Evolutionary conservation across 208 protist species (phyloP).

Genomic region (Crithidia acanthocephali): DNA sequence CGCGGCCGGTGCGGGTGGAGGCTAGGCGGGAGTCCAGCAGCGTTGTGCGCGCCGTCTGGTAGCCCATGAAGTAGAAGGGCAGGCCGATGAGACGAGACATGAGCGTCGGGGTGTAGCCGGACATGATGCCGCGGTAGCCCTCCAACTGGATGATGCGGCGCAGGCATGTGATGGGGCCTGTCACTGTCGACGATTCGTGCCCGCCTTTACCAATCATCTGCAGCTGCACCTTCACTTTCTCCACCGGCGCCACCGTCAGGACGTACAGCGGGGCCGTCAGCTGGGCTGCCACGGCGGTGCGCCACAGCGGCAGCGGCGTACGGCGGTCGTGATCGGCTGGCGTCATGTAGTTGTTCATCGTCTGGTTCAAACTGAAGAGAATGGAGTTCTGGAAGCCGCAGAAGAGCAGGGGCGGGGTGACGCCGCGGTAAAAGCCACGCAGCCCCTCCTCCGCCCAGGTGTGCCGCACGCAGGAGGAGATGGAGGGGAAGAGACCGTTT

Average conservation of each 20-base stretch:
- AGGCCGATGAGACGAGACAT: slow-evolving; percentile 64
- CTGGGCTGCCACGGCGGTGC: slow-evolving; percentile 55
- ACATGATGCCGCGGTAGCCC: slow-evolving; percentile 48
- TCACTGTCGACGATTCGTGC: slow-evolving; percentile 32
- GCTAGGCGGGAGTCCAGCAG: slow-evolving; percentile 30
- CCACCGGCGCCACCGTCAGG: slow-evolving; percentile 59
- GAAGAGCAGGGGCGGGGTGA: slow-evolving; percentile 57
- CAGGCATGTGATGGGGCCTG: slow-evolving; percentile 47
- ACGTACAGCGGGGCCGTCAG: slow-evolving; percentile 73
- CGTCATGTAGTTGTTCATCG: slow-evolving; percentile 55
- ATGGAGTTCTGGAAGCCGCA: slow-evolving; percentile 71
- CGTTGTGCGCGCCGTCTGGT: slow-evolving; percentile 35
- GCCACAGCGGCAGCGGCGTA: slow-evolving; percentile 50
- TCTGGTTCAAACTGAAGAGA: slow-evolving; percentile 75
- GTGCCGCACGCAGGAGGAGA: slow-evolving; percentile 40
- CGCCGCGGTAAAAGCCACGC: slow-evolving; percentile 67
- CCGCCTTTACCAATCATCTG: slow-evolving; percentile 56
- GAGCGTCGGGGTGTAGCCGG: slow-evolving; percentile 64
- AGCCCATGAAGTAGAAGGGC: slow-evolving; percentile 77
- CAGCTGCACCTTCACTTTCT: slow-evolving; percentile 73
- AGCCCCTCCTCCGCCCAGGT: slow-evolving; percentile 61
- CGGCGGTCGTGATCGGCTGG: slow-evolving; percentile 36
- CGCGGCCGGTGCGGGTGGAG: slow-evolving; percentile 25
- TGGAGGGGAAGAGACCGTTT: slow-evolving; percentile 57
- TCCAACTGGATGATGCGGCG: slow-evolving; percentile 40